Evolutionary conservation across 148 eudicot species (phyloP).

Genomic region (Rhododendron ferrugineum): DNA sequence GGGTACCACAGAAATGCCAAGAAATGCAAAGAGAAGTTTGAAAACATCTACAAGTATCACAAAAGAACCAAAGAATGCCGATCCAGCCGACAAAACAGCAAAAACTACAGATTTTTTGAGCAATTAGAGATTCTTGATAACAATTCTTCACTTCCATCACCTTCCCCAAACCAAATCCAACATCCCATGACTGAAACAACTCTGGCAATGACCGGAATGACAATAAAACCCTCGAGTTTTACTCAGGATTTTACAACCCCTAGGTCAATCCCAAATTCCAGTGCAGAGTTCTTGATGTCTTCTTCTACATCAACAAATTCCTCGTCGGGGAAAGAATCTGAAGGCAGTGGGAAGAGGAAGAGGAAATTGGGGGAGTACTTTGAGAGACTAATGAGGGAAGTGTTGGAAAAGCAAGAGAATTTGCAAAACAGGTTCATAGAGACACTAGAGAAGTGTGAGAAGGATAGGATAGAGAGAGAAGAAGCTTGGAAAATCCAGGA

Average conservation of each 20-base stretch:
- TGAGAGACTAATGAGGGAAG: slow-evolving; percentile 48
- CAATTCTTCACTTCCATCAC: slow-evolving; percentile 26
- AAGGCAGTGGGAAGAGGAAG: slow-evolving; percentile 43
- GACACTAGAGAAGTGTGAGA: slow-evolving; percentile 64
- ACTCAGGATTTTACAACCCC: slow-evolving; percentile 31
- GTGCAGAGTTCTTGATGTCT: slow-evolving; percentile 27
- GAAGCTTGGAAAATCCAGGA: slow-evolving; percentile 74
- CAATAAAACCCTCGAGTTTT: slow-evolving; percentile 20
- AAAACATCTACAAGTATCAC: slow-evolving; percentile 79
- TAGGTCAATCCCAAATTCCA: slow-evolving; percentile 20
- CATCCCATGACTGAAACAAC: slow-evolving; percentile 17
- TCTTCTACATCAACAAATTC: slow-evolving; percentile 58
- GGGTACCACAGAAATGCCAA: slow-evolving; percentile 71
- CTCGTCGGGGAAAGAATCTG: slow-evolving; percentile 45
- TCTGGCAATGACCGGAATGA: background rate
- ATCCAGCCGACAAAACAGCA: slow-evolving; percentile 40
- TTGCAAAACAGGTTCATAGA: slow-evolving; percentile 66
- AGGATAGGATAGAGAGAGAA: slow-evolving; percentile 59
- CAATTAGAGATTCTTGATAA: slow-evolving; percentile 56
- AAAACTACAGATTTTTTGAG: slow-evolving; percentile 64
- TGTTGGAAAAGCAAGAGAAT: slow-evolving; percentile 69
- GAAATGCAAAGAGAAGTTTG: slow-evolving; percentile 93
- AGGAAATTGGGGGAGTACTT: slow-evolving; percentile 51
- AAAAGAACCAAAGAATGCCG: slow-evolving; percentile 60
- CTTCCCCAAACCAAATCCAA: slow-evolving; percentile 17